phyloP scores from a whole-genome alignment of 176 grass and related monocot genomes.

The Oryza rufipogon region DNA sequence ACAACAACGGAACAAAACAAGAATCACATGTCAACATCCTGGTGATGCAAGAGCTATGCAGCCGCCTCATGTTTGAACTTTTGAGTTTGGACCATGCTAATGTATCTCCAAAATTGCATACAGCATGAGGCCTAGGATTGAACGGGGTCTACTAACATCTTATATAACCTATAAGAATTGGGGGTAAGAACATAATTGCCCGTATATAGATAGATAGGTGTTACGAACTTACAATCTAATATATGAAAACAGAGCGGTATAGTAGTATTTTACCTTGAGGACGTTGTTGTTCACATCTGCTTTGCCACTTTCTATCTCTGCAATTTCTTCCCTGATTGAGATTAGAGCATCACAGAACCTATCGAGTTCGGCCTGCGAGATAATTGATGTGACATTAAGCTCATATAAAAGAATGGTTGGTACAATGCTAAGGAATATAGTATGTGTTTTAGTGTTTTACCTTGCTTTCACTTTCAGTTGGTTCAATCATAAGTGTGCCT shows the following conservation, averaged over 20 bases:
- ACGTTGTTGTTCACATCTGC: constrained; percentile 87
- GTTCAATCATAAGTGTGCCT: constrained; percentile 99
- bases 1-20: constrained; percentile 24
- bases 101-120: neutral
- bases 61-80: neutral
- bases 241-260: neutral
- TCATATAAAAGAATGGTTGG: constrained; percentile 24
- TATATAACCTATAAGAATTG: too few relatives aligned
- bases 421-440: constrained; percentile 25
- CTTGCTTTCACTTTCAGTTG: constrained; percentile 99
- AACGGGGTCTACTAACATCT: neutral
- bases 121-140: neutral
- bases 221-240: neutral
- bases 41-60: constrained; percentile 15
- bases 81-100: neutral
- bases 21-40: constrained; percentile 22
- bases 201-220: too few relatives aligned
- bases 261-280: constrained; percentile 75
- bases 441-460: constrained; percentile 31
- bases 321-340: constrained; percentile 95
- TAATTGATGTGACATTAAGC: constrained; percentile 40
- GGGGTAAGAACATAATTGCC: too few relatives aligned
- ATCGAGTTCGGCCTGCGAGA: constrained; percentile 83
- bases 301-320: constrained; percentile 82
- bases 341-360: constrained; percentile 99